Evolutionary conservation across 306 rosid species (phyloP).

Genomic region (Medicago arabica): DNA sequence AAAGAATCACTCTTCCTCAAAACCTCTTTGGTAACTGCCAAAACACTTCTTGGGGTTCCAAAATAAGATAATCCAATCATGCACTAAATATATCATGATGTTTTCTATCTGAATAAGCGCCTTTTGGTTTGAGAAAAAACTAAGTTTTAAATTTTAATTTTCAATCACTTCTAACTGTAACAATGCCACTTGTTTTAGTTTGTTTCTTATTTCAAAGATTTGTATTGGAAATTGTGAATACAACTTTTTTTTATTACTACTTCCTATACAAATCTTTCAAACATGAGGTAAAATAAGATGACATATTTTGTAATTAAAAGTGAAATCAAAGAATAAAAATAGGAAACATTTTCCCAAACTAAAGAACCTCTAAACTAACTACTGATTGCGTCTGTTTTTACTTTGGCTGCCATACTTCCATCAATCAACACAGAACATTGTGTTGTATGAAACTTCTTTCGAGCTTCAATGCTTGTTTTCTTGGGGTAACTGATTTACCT

Average conservation of each 20-base stretch:
- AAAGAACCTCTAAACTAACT: neutral
- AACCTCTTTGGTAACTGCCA: neutral
- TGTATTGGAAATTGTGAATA: neutral
- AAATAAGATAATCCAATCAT: slow-evolving; percentile 1
- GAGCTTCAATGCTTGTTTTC: too few species aligned
- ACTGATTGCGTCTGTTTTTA: too few species aligned
- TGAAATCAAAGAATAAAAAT: neutral
- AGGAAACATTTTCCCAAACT: neutral
- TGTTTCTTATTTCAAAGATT: neutral
- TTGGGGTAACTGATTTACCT: too few species aligned
- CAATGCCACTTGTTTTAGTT: neutral
- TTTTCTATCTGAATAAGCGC: neutral
- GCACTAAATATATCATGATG: neutral
- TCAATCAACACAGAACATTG: too few species aligned
- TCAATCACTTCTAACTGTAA: neutral
- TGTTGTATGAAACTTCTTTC: too few species aligned
- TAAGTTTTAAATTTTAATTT: slow-evolving; percentile 1
- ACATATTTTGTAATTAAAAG: neutral
- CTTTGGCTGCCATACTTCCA: too few species aligned
- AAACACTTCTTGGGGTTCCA: slow-evolving; percentile 3
- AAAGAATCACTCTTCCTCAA: slow-evolving; percentile 1
- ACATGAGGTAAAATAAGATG: neutral
- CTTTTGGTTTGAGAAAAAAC: slow-evolving; percentile 4
- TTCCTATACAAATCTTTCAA: too few species aligned
- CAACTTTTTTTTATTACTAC: neutral